Evolutionary conservation across 768 basidiomycete genomes (phyloP), one percentile per base, ranked within the genome.

Genomic region (Boletus rubroflammeus): DNA sequence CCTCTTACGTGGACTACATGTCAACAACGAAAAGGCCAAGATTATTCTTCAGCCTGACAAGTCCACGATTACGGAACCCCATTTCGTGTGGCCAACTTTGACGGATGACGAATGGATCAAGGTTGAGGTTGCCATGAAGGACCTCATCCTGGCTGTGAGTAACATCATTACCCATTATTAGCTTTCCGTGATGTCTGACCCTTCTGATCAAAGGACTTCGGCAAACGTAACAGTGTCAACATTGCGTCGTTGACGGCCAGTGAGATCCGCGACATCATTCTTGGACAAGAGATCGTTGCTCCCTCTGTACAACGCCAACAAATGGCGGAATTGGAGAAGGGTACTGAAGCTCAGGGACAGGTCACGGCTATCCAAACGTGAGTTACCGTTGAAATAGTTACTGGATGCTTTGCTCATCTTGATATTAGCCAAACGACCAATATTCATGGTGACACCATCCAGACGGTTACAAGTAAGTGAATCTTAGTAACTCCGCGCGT

Each of bases 1-100:
- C n/a, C 82, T 98, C 28, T 83, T 99, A 23, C 95, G 97, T 73
- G 95, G 92, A 35, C 80, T 98, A 29, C 97, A 98, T 71, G 97
- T 98, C 73, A 98, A 99, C 75, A 97, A 98, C 66, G 97, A 98
- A 70, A 99, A 99, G 77, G 94, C 97, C 26, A 99, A 99, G 79
- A 88, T 99, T 63, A 94, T 99, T 59, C 78, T 99, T 35, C 93
- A 95, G 60, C 97, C 97, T 0, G 95, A 98, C 77, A 96, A 97
- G 74, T 88, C 86, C 53, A 98, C 96, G 2, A 88, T 96, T 63
- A 98, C 97, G 3, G 93, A 98, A 70, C 89, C 94, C 38, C 95
- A 98, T 73, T 98, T 96, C 70, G 93, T 98, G 32, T 98, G 95
- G 95, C 96, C 96, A 10, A 87, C 93, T 1, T 77, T 98, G 53